A percentile compares a stretch with the other conserved stretches of the same genome.
Conservation (phyloP, 768 basidiomycete species). For the Mycena alexandri region DNA sequence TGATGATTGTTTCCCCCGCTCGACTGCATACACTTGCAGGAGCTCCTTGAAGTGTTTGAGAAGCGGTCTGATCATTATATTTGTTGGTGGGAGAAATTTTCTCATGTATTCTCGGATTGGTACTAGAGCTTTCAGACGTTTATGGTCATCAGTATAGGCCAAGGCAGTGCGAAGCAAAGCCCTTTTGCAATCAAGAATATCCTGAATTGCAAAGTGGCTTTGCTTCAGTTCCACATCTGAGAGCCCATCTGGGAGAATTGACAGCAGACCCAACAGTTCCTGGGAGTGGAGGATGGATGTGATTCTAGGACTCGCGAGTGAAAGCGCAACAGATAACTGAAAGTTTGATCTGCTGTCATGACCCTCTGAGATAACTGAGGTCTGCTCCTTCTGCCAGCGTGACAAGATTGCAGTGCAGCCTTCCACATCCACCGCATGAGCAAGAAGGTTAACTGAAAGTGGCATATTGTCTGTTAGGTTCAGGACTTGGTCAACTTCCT, state of each 20-base stretch:
- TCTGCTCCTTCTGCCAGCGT: not conserved
- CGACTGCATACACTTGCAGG: not conserved
- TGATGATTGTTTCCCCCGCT: too few relatives aligned
- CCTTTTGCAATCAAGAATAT: conserved; percentile 7
- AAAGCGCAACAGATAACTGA: conserved; percentile 2
- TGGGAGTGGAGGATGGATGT: not conserved
- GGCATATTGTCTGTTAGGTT: not conserved
- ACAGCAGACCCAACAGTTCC: conserved; percentile 3
- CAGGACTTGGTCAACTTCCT: not conserved
- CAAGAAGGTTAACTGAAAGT: not conserved
- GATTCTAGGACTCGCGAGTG: not conserved
- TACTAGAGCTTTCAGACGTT: not conserved
- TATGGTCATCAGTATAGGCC: not conserved
- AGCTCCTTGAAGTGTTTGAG: not conserved
- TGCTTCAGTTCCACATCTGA: not conserved
- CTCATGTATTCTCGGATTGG: conserved; percentile 13
- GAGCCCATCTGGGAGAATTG: conserved; percentile 2
- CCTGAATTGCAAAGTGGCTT: not conserved
- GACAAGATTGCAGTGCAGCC: not conserved
- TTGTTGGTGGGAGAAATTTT: not conserved
- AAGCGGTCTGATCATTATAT: not conserved
- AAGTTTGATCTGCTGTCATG: conserved; percentile 5
- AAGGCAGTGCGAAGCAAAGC: conserved; percentile 1
- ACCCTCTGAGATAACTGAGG: not conserved
- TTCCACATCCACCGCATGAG: not conserved